Conservation (phyloP, 2,329 filamentous ascomycete species). For the Penicillium frequentans region DNA sequence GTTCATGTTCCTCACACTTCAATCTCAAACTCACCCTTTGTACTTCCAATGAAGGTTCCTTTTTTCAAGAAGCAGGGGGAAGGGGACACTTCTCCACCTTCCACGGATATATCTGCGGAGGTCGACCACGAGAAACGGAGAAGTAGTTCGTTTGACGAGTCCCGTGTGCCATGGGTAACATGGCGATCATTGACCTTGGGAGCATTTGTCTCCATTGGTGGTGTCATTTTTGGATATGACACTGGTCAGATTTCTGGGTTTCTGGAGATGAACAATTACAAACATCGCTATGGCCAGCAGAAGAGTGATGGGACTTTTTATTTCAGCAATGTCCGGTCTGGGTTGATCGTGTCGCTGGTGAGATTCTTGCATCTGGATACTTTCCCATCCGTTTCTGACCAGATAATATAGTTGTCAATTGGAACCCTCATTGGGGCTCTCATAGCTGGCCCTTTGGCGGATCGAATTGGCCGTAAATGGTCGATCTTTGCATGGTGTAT, state of each 20-base stretch:
- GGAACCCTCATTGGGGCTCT: slow-evolving; percentile 46
- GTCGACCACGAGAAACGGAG: slow-evolving; percentile 16
- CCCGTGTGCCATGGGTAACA: slow-evolving; percentile 35
- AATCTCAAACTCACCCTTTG: not conserved
- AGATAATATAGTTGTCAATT: slow-evolving; percentile 35
- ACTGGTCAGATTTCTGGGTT: slow-evolving; percentile 49
- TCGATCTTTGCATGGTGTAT: slow-evolving; percentile 44
- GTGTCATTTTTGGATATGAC: slow-evolving; percentile 46
- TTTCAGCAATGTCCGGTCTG: slow-evolving; percentile 45
- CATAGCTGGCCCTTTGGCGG: slow-evolving; percentile 41
- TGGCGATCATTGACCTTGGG: slow-evolving; percentile 40
- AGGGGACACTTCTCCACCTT: slow-evolving; percentile 6
- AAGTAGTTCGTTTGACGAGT: slow-evolving; percentile 25
- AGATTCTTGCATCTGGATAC: not conserved
- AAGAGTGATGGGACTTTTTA: slow-evolving; percentile 31
- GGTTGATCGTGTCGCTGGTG: slow-evolving; percentile 42
- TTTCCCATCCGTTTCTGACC: not conserved
- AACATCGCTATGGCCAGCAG: slow-evolving; percentile 39
- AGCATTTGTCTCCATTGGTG: slow-evolving; percentile 48
- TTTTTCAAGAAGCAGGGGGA: slow-evolving; percentile 8
- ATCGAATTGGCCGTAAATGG: slow-evolving; percentile 44
- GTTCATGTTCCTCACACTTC: not conserved
- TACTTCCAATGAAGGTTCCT: slow-evolving; percentile 11
- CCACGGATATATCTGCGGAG: slow-evolving; percentile 9
- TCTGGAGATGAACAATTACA: slow-evolving; percentile 43